Percentiles rank a stretch among this genome's conserved stretches.
These are phyloP conservation scores for Leccinum subatratum DNA, from an alignment of 1,284 basidiomycete species.

Conservation along the genomic window DNA sequence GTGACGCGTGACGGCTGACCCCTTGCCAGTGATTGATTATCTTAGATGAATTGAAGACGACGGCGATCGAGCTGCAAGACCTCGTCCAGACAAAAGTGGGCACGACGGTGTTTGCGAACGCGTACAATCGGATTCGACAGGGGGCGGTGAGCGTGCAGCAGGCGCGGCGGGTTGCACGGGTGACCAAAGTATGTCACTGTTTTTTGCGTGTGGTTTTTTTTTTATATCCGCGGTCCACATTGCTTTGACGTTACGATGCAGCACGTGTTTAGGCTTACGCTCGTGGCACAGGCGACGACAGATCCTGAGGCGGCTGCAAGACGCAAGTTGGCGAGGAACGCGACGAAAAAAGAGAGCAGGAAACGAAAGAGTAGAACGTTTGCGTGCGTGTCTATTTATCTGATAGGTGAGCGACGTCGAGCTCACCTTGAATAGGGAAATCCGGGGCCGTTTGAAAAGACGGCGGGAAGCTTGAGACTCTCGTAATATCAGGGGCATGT, in stretches of 20 bases:
- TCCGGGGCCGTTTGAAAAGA: constrained; percentile 38
- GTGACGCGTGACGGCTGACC: constrained; percentile 48
- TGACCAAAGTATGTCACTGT: constrained; percentile 45
- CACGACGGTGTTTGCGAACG: constrained; percentile 70
- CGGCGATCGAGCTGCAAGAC: constrained; percentile 83
- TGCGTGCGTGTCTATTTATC: constrained; percentile 41
- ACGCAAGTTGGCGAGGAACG: constrained; percentile 65
- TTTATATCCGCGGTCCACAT: too few species aligned
- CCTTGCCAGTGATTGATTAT: too few species aligned
- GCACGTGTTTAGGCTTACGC: neutral
- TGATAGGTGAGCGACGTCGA: neutral
- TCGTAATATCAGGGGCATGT: neutral
- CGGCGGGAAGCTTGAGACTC: constrained; percentile 29
- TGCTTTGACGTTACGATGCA: neutral
- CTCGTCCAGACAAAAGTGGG: constrained; percentile 85
- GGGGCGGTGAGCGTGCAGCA: constrained; percentile 63
- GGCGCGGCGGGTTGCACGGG: constrained; percentile 66
- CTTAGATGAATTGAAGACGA: constrained; percentile 77
- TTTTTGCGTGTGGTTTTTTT: neutral
- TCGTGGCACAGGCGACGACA: constrained; percentile 46
- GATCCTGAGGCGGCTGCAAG: constrained; percentile 77
- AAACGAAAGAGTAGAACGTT: constrained; percentile 69
- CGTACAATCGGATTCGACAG: constrained; percentile 80
- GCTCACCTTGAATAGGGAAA: constrained; percentile 31
- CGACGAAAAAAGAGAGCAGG: constrained; percentile 73